A percentile compares a stretch with the other conserved stretches of the same genome.
Conservation (phyloP, 306 rosid genomes). For the Begonia masoniana region DNA sequence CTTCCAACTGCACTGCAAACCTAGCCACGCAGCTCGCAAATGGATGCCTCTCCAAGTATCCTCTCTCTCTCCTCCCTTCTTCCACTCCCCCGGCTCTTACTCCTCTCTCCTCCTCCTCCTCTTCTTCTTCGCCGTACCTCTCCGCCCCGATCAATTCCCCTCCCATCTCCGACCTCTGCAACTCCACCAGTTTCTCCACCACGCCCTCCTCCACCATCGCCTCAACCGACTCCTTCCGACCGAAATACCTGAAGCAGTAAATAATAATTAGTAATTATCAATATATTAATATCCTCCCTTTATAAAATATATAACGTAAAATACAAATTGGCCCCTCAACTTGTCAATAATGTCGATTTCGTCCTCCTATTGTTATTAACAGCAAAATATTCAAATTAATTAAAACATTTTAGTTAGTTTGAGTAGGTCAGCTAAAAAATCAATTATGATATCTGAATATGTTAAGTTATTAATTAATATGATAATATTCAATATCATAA, state of each 20-base stretch:
- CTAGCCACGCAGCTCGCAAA: conserved; percentile 77
- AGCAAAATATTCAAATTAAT: too few species aligned
- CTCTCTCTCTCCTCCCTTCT: conserved; percentile 14
- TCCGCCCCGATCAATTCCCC: conserved; percentile 39
- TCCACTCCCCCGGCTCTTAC: conserved; percentile 13
- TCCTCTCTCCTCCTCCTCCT: conserved; percentile 12
- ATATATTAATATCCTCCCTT: too few species aligned
- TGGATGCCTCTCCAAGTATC: conserved; percentile 33
- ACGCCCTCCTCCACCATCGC: conserved; percentile 63
- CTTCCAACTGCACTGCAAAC: conserved; percentile 78
- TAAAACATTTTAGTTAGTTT: too few species aligned
- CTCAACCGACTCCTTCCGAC: conserved; percentile 79
- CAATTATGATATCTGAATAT: too few species aligned
- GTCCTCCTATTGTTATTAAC: too few species aligned
- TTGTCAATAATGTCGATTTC: too few species aligned
- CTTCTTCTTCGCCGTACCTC: conserved; percentile 8
- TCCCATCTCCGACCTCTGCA: conserved; percentile 62
- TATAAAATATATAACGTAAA: too few species aligned
- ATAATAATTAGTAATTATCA: too few species aligned
- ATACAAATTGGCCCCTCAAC: too few species aligned
- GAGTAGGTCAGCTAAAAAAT: too few species aligned
- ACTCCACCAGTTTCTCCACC: conserved; percentile 48
- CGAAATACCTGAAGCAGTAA: conserved; percentile 29
- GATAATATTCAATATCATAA: too few species aligned
- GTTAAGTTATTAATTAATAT: too few species aligned